Conservation (phyloP, 106 monocot species). For the Dendrobium catenatum region DNA sequence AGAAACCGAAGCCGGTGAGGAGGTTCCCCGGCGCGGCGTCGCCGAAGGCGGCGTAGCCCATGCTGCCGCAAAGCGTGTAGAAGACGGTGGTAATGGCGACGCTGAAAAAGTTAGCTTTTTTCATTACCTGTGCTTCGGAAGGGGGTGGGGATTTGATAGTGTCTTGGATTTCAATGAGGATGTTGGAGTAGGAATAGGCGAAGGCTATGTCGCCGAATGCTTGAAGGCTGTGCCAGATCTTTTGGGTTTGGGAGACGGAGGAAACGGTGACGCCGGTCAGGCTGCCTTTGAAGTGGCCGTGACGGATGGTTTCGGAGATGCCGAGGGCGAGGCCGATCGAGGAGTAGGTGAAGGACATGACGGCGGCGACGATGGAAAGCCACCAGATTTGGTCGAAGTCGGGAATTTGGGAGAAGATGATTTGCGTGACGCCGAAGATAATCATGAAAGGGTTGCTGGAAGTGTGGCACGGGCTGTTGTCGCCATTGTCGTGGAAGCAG, state of each 20-base stretch:
- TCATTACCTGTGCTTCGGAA: conserved; percentile 71
- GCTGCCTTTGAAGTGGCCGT: conserved; percentile 33
- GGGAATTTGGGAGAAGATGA: conserved; percentile 71
- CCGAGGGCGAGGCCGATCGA: conserved; percentile 55
- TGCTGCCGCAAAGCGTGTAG: conserved; percentile 77
- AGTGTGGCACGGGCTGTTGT: conserved; percentile 21
- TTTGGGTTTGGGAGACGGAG: conserved; percentile 29
- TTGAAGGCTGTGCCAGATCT: conserved; percentile 47
- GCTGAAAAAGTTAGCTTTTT: conserved; percentile 40
- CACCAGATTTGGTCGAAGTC: conserved; percentile 69
- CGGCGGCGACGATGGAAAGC: conserved; percentile 74
- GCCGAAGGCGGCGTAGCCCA: conserved; percentile 91
- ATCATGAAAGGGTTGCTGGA: conserved; percentile 68
- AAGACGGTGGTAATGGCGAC: conserved; percentile 63
- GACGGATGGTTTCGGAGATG: conserved; percentile 21
- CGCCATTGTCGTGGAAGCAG: conserved; percentile 56
- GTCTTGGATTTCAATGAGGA: conserved; percentile 76
- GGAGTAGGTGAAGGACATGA: conserved; percentile 87
- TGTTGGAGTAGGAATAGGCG: conserved; percentile 54
- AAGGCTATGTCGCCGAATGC: conserved; percentile 59
- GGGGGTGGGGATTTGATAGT: conserved; percentile 71
- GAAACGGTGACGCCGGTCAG: conserved; percentile 49
- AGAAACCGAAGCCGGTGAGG: conserved; percentile 50
- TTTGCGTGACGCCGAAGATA: conserved; percentile 41
- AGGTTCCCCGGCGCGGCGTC: conserved; percentile 59